Conservation (phyloP, 495 filamentous ascomycete species). For the Penicillium canariense region DNA sequence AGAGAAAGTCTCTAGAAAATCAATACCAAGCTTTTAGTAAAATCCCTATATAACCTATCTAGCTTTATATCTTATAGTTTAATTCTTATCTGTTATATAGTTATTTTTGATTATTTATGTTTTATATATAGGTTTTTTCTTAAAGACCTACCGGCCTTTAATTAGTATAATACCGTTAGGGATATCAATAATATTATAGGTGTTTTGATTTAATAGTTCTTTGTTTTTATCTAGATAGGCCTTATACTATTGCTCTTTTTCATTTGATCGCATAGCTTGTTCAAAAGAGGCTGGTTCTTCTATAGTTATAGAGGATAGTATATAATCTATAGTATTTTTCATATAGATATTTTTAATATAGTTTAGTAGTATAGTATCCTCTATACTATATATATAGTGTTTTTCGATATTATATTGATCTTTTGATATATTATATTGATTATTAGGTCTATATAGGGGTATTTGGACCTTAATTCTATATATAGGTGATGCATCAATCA, state of each 20-base stretch:
- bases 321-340: not conserved
- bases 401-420: not conserved
- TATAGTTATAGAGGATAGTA: not conserved
- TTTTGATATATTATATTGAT: no score
- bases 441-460: not conserved
- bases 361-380: not conserved
- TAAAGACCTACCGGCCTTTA: not conserved
- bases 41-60: not conserved
- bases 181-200: not conserved
- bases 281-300: not conserved
- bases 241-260: not conserved
- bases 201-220: not conserved
- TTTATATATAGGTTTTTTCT: not conserved
- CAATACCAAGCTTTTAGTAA: not conserved
- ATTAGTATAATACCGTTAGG: not conserved
- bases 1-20: not conserved
- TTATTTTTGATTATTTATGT: not conserved
- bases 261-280: not conserved
- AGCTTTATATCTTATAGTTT: not conserved
- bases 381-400: not conserved
- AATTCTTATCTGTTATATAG: not conserved
- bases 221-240: not conserved
- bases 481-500: no score
- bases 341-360: not conserved
- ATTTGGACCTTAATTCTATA: no score